Evolutionary conservation across 2,329 filamentous ascomycete species (phyloP).

Genomic region (Ramichloridium luteum): DNA sequence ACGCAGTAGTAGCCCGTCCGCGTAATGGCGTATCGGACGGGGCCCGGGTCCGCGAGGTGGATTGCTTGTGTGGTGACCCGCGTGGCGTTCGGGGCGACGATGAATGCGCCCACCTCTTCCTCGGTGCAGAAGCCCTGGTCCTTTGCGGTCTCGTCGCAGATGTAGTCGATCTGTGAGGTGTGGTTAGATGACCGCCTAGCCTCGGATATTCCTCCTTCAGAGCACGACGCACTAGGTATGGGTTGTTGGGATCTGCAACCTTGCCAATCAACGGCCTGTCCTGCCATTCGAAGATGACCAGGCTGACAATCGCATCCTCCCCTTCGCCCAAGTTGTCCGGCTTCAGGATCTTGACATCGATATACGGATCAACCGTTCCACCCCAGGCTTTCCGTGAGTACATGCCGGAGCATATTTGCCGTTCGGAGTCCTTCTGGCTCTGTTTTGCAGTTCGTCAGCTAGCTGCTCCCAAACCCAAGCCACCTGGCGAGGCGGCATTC

Average conservation of each 20-base stretch:
- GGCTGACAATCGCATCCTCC: slow-evolving; percentile 62
- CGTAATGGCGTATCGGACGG: slow-evolving; percentile 70
- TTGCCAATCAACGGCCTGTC: slow-evolving; percentile 71
- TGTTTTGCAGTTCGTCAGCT: slow-evolving; percentile 26
- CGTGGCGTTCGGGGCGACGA: slow-evolving; percentile 65
- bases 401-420: slow-evolving; percentile 84
- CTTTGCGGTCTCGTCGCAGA: slow-evolving; percentile 66
- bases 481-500: neutral
- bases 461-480: slow-evolving; percentile 1
- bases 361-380: slow-evolving; percentile 77
- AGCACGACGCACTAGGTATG: slow-evolving; percentile 30
- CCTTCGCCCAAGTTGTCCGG: slow-evolving; percentile 43
- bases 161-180: slow-evolving; percentile 44
- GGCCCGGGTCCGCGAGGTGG: slow-evolving; percentile 61
- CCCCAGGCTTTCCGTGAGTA: slow-evolving; percentile 85
- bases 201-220: slow-evolving; percentile 2
- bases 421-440: slow-evolving; percentile 64
- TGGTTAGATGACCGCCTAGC: neutral
- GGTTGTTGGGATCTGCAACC: slow-evolving; percentile 39
- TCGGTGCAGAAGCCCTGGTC: slow-evolving; percentile 58
- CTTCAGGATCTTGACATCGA: slow-evolving; percentile 66
- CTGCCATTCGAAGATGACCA: slow-evolving; percentile 89
- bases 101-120: slow-evolving; percentile 72
- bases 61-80: slow-evolving; percentile 69
- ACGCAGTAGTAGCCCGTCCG: slow-evolving; percentile 97